These are phyloP conservation scores for Cladophialophora carrionii DNA, from an alignment of 2,329 filamentous ascomycete species.

Conservation along the genomic window DNA sequence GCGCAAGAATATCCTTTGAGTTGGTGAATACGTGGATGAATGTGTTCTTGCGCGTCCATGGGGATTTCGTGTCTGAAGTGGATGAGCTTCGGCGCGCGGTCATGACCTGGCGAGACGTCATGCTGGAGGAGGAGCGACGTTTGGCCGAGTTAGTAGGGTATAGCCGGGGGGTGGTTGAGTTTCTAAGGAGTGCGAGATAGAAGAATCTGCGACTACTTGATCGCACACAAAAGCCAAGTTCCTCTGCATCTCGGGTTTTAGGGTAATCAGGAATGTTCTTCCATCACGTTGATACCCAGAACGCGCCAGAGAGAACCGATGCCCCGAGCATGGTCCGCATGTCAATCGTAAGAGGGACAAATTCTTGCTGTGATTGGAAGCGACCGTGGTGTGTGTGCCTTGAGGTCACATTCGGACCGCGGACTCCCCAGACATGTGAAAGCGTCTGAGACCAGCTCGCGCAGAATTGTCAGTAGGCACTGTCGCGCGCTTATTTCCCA, in stretches of 20 bases:
- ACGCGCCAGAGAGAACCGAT: background rate
- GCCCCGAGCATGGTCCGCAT: background rate
- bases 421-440: background rate
- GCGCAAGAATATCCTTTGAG: conserved; percentile 77
- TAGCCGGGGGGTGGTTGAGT: conserved; percentile 81
- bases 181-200: conserved; percentile 65
- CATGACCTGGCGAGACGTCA: conserved; percentile 70
- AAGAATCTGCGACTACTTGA: background rate
- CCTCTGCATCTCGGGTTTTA: background rate
- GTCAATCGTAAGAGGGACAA: background rate
- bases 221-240: background rate
- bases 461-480: background rate
- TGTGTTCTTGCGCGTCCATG: conserved; percentile 82
- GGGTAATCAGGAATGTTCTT: background rate
- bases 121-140: conserved; percentile 71
- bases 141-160: conserved; percentile 80
- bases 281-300: background rate
- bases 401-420: no score
- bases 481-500: background rate
- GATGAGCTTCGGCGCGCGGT: conserved; percentile 56
- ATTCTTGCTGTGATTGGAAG: background rate
- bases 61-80: conserved; percentile 55
- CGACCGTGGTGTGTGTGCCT: background rate
- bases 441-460: no score
- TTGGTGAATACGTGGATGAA: conserved; percentile 97